Conservation (phyloP, 2,329 filamentous ascomycete genomes). For the Gliomastix tumulicola region DNA sequence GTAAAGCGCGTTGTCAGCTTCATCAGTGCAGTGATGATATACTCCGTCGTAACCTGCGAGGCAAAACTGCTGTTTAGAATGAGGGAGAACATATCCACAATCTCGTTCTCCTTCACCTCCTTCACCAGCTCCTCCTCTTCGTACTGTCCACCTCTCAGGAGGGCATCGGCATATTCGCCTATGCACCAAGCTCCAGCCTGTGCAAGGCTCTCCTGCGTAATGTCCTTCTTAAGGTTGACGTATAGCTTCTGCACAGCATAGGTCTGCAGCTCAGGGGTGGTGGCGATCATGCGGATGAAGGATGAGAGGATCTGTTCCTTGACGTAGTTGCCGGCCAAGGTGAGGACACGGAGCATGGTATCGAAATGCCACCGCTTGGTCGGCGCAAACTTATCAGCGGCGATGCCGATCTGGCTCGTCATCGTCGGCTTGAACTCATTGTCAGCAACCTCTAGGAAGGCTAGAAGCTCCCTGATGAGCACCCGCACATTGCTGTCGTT, state of each 20-base stretch:
- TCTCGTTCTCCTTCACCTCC: constrained; percentile 76
- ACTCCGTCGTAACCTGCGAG: constrained; percentile 85
- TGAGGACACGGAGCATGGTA: constrained; percentile 91
- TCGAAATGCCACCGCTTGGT: constrained; percentile 99
- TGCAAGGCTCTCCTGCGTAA: constrained; percentile 93
- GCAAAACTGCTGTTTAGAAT: constrained; percentile 94
- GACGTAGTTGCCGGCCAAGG: constrained; percentile 90
- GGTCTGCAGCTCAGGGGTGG: constrained; percentile 87
- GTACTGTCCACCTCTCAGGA: constrained; percentile 84
- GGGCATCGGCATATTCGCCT: constrained; percentile 87
- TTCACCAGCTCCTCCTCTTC: constrained; percentile 87
- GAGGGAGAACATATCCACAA: constrained; percentile 85
- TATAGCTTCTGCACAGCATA: constrained; percentile 97
- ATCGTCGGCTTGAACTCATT: constrained; percentile 98
- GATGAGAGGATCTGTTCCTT: constrained; percentile 97
- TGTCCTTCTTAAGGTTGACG: constrained; percentile 84
- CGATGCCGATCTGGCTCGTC: constrained; percentile 96
- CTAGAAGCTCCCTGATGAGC: constrained; percentile 83
- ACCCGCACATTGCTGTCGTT: constrained; percentile 95
- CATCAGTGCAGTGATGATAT: constrained; percentile 90
- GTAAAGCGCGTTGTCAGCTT: constrained; percentile 87
- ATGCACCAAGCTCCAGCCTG: constrained; percentile 95
- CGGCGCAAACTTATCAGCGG: constrained; percentile 89
- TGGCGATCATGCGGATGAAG: constrained; percentile 91
- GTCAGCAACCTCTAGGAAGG: constrained; percentile 94